Evolutionary conservation across 2,329 filamentous ascomycete genomes (phyloP).

Genomic region (Zymoseptoria pseudotritici): DNA sequence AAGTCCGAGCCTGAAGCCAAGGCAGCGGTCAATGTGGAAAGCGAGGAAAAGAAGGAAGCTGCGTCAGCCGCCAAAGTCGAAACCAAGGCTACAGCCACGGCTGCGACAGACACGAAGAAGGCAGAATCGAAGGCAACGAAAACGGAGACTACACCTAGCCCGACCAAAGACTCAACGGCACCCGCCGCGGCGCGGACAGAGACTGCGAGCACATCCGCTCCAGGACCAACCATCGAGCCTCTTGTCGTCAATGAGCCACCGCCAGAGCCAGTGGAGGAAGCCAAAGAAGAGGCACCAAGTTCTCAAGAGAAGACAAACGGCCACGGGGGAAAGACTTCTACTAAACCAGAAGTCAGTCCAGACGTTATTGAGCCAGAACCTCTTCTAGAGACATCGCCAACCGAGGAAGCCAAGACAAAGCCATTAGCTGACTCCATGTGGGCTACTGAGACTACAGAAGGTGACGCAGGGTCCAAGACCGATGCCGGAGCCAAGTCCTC

Average conservation of each 20-base stretch:
- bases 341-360: not conserved
- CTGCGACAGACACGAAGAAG: not conserved
- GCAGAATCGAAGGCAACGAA: not conserved
- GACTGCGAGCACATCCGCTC: not conserved
- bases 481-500: not conserved
- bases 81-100: not conserved
- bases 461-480: not conserved
- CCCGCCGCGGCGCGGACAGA: not conserved
- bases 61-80: not conserved
- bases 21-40: too few relatives aligned
- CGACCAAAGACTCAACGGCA: not conserved
- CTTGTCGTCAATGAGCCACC: not conserved
- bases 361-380: not conserved
- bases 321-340: not conserved
- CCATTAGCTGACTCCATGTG: not conserved
- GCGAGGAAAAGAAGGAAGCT: too few relatives aligned
- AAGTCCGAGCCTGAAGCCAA: too few relatives aligned
- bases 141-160: not conserved
- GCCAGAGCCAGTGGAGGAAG: not conserved
- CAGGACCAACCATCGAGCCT: not conserved
- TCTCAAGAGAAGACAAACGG: not conserved
- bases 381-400: not conserved
- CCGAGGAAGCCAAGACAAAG: not conserved
- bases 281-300: not conserved
- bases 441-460: not conserved